Percentiles rank a stretch among this genome's conserved stretches.
These are phyloP conservation scores for Bruguiera hainesii DNA, from an alignment of 441 rosid genomes.

Conservation along the genomic window DNA sequence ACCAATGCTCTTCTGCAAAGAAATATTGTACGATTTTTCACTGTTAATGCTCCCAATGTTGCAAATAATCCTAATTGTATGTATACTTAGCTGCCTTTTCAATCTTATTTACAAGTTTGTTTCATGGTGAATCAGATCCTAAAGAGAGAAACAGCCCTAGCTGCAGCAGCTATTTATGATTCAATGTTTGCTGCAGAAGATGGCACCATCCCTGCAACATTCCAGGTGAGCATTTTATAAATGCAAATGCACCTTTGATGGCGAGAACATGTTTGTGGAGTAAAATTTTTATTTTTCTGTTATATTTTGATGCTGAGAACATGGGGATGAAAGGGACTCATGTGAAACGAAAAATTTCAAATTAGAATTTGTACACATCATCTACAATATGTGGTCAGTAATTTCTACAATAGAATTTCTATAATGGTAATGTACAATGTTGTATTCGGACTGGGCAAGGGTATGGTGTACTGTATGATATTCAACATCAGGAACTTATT, in stretches of 20 bases:
- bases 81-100: not conserved
- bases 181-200: slow-evolving; percentile 91
- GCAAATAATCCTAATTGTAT: not conserved
- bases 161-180: slow-evolving; percentile 91
- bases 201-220: slow-evolving; percentile 89
- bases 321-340: not conserved
- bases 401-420: no score
- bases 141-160: slow-evolving; percentile 85
- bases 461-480: no score
- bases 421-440: no score
- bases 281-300: not conserved
- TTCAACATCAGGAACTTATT: no score
- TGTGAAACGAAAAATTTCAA: no score
- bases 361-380: no score
- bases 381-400: no score
- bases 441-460: no score
- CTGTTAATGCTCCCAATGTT: not conserved
- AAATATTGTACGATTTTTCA: slow-evolving; percentile 42
- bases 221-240: slow-evolving; percentile 52
- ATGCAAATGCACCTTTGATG: not conserved
- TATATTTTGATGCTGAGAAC: not conserved
- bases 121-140: slow-evolving; percentile 44
- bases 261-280: not conserved
- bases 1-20: slow-evolving; percentile 92
- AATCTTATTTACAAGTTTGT: slow-evolving; percentile 3